These are phyloP conservation scores for Chlorella sp. DNA, from an alignment of 139 green algal genomes.

Conservation along the genomic window DNA sequence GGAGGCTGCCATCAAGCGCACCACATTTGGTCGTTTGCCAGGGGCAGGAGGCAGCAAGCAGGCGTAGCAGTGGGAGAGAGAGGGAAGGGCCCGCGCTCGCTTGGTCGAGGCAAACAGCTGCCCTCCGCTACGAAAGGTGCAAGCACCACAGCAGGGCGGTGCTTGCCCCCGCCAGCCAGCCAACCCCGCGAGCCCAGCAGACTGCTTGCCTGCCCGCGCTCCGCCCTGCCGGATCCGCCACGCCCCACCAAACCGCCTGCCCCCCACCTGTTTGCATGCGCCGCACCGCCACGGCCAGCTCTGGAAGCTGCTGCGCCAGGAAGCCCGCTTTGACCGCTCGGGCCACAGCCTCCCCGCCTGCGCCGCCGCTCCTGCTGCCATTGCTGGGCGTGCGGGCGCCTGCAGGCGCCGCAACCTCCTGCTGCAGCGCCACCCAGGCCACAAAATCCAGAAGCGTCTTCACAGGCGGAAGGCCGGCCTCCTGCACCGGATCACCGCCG, in stretches of 20 bases:
- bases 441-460: conserved; percentile 52
- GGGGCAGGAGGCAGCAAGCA: neutral
- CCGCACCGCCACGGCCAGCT: conserved; percentile 35
- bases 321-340: conserved; percentile 6
- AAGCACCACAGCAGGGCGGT: neutral
- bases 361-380: neutral
- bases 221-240: too few species aligned
- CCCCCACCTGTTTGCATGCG: conserved; percentile 43
- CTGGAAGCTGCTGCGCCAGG: conserved; percentile 33
- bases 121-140: neutral
- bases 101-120: neutral
- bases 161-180: too few species aligned
- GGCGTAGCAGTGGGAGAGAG: too few species aligned
- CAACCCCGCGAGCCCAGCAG: too few species aligned
- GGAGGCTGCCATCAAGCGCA: neutral
- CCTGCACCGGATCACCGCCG: neutral
- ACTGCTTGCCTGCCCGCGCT: too few species aligned
- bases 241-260: neutral
- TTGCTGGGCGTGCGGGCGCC: neutral
- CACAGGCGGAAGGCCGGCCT: neutral
- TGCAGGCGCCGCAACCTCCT: neutral
- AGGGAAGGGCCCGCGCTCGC: neutral
- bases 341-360: neutral
- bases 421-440: conserved; percentile 38
- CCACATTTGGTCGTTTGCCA: neutral